These are phyloP conservation scores for Xylaria multiplex DNA, from an alignment of 2,329 filamentous ascomycete genomes.

Conservation along the genomic window DNA sequence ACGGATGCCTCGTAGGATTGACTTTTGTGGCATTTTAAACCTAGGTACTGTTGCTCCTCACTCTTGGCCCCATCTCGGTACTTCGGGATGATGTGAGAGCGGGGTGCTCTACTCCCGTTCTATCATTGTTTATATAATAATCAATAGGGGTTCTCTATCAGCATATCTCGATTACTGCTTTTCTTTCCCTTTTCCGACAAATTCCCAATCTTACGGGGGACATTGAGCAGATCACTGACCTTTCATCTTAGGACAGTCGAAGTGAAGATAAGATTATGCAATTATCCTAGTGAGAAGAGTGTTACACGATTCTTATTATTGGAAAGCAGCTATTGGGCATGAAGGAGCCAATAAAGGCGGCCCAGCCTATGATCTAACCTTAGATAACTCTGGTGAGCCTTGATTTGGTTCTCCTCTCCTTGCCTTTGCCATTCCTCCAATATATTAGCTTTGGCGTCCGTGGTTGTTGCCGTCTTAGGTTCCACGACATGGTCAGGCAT, in stretches of 20 bases:
- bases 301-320: background rate
- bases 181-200: background rate
- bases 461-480: background rate
- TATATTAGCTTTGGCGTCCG: too few species aligned
- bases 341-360: background rate
- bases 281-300: slow-evolving; percentile 7
- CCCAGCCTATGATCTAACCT: background rate
- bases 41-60: background rate
- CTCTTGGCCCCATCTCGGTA: background rate
- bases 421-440: too few species aligned
- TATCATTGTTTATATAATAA: background rate
- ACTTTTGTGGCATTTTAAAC: background rate
- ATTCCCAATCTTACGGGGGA: background rate
- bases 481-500: background rate
- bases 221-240: background rate
- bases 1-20: too few species aligned
- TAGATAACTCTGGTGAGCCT: background rate
- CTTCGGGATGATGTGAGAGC: slow-evolving; percentile 2
- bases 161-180: background rate
- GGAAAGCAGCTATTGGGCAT: background rate
- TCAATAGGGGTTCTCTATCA: background rate
- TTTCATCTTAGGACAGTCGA: background rate
- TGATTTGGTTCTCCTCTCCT: background rate
- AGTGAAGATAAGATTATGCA: slow-evolving; percentile 16
- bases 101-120: background rate